Conservation (phyloP, 2,329 filamentous ascomycete genomes). For the Cadophora malorum region DNA sequence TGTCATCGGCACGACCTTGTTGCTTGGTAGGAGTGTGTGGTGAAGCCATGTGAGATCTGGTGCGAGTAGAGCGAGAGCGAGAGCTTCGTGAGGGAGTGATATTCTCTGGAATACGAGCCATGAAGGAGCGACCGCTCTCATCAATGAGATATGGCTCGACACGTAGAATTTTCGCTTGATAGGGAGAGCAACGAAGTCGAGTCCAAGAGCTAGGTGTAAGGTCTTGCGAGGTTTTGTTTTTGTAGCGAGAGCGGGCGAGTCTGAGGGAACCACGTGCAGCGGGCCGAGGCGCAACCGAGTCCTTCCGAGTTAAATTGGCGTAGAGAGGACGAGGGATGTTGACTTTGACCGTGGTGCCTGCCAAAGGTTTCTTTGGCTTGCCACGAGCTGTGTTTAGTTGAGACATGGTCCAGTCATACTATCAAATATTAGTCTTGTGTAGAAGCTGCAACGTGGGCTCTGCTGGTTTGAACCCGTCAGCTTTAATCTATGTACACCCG, state of each 20-base stretch:
- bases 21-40: slow-evolving; percentile 15
- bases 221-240: background rate
- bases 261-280: background rate
- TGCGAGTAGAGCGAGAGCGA: slow-evolving; percentile 7
- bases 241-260: slow-evolving; percentile 6
- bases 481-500: background rate
- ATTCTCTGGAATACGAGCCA: background rate
- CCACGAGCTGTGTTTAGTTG: background rate
- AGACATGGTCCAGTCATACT: slow-evolving; percentile 4
- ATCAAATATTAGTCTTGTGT: background rate
- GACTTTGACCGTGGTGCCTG: background rate
- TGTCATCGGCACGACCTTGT: background rate
- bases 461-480: background rate
- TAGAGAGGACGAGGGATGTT: slow-evolving; percentile 2
- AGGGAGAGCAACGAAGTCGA: slow-evolving; percentile 10
- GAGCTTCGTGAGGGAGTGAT: background rate
- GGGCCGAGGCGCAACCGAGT: slow-evolving; percentile 18
- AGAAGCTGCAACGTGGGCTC: background rate
- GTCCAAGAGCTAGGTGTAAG: background rate
- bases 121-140: slow-evolving; percentile 5
- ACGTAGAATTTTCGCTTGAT: slow-evolving; percentile 5
- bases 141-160: slow-evolving; percentile 14
- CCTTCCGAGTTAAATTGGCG: slow-evolving; percentile 6
- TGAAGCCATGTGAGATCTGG: background rate
- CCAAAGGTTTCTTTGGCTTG: background rate